Evolutionary conservation across 257 asterid genomes (phyloP), one percentile per base, ranked within the genome.

Genomic region (Cynanchum wilfordii): DNA sequence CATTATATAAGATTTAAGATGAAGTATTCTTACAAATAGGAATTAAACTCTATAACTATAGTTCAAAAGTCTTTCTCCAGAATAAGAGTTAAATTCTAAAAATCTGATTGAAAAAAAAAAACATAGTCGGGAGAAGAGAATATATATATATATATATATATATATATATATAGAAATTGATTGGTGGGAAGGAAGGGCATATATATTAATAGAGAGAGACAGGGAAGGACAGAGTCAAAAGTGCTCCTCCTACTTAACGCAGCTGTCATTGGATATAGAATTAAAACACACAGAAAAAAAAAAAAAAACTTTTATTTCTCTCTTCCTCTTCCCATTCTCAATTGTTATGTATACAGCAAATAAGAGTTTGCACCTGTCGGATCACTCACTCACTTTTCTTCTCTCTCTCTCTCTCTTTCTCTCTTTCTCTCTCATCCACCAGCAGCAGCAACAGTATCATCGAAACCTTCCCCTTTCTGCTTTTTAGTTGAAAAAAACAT

Each of bases 201-300:
- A 33, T 71, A 72, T 77, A 79, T 81, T 81, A 79, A 84, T 75
- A 74, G 60, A 24, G 24, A 69, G 90, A 69, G 90, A 84, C 87
- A 84, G 93, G 93, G 69, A 89, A 69, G 89, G 96, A 86, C 89
- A 84, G 85, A 81, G 92, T 90, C 76, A 79, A 76, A 42, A 93
- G 96, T 90, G 95, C 89, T 87, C 86, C 79, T 77, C 82, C 85
- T 85, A 42, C 47, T 42, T 8, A 82, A 75, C 84, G 92, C 96
- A 93, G 96, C 96, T 94, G 98, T 89, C 98, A 89, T 88, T 87
- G 87, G 85, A 80, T 80, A 85, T 83, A 83, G 90, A 79, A 42
- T 42, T 42, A 8, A 42, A 83, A n/a, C n/a, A 74, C 68, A 87
- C 86, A 84, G n/a, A n/a, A n/a, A n/a, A n/a, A n/a, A n/a, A n/a